These are phyloP conservation scores for Chaetomium olivaceum DNA, from an alignment of 2,329 filamentous ascomycete species.

Conservation along the genomic window DNA sequence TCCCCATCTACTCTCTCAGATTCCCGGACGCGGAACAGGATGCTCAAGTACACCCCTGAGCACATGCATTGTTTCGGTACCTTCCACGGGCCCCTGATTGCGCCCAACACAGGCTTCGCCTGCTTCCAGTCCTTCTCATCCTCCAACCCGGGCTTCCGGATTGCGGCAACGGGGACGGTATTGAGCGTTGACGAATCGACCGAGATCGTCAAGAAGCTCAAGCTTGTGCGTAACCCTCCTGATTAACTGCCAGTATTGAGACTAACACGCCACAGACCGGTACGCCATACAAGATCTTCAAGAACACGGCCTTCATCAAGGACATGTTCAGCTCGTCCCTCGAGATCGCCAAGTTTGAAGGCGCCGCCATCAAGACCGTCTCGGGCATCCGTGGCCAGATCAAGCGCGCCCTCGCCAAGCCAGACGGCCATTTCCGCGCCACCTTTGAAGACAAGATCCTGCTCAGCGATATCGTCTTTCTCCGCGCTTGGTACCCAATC, in stretches of 20 bases:
- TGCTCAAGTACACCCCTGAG: conserved; percentile 98
- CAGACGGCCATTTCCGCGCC: conserved; percentile 92
- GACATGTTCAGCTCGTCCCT: conserved; percentile 95
- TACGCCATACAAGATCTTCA: conserved; percentile 94
- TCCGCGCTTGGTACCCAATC: conserved; percentile 95
- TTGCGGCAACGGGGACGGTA: conserved; percentile 91
- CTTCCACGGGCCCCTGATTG: conserved; percentile 91
- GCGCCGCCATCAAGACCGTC: conserved; percentile 91
- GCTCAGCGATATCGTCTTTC: conserved; percentile 93
- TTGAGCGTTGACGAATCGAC: conserved; percentile 92
- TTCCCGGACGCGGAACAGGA: conserved; percentile 87
- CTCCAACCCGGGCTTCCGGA: conserved; percentile 84
- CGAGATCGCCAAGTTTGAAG: conserved; percentile 98
- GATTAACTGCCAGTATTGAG: not conserved
- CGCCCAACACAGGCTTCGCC: conserved; percentile 93
- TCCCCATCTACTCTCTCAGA: conserved; percentile 95
- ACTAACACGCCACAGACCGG: conserved; percentile 57
- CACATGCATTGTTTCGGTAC: conserved; percentile 99
- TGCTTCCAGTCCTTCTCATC: conserved; percentile 88
- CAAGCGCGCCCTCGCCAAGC: conserved; percentile 90
- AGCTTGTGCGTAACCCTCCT: conserved; percentile 55
- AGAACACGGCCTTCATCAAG: conserved; percentile 98
- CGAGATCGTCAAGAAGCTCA: conserved; percentile 99
- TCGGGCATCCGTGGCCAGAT: conserved; percentile 95
- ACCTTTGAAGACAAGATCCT: conserved; percentile 99